A percentile compares a stretch with the other conserved stretches of the same genome.
Evolutionary conservation across 2,329 filamentous ascomycete species (phyloP).

Genomic region (Alternaria sp.): DNA sequence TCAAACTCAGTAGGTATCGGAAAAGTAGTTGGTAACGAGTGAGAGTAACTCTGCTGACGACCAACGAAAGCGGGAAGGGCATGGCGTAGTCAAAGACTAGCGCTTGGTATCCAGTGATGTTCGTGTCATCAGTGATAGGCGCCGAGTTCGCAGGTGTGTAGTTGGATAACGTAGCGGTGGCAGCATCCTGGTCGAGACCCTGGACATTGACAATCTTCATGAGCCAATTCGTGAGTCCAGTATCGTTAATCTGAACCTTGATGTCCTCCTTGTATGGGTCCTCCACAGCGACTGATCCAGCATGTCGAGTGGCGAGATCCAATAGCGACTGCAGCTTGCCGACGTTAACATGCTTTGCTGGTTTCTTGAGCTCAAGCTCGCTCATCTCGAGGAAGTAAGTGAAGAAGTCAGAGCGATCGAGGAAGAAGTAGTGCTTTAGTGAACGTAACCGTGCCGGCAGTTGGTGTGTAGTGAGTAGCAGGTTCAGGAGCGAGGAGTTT

Average conservation of each 20-base stretch:
- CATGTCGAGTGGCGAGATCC: slow-evolving; percentile 95
- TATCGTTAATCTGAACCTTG: slow-evolving; percentile 96
- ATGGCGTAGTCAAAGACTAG: slow-evolving; percentile 93
- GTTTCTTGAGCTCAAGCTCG: slow-evolving; percentile 86
- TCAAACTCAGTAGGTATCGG: slow-evolving; percentile 87
- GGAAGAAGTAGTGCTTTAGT: slow-evolving; percentile 98
- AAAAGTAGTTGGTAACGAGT: slow-evolving; percentile 96
- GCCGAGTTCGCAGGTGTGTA: slow-evolving; percentile 70
- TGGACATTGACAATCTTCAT: slow-evolving; percentile 97
- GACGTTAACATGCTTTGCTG: slow-evolving; percentile 86
- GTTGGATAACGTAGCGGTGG: slow-evolving; percentile 67
- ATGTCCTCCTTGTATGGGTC: slow-evolving; percentile 99
- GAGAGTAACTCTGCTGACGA: slow-evolving; percentile 95
- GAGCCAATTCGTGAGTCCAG: slow-evolving; percentile 88
- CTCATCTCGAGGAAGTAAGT: slow-evolving; percentile 95
- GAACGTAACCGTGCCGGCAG: slow-evolving; percentile 86
- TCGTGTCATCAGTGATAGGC: slow-evolving; percentile 74
- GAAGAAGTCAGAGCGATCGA: slow-evolving; percentile 97
- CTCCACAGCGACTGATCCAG: slow-evolving; percentile 88
- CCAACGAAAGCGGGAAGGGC: slow-evolving; percentile 92
- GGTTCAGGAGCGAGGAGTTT: slow-evolving; percentile 88
- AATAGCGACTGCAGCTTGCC: slow-evolving; percentile 92
- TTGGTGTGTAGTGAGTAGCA: slow-evolving; percentile 91
- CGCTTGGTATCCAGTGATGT: slow-evolving; percentile 88
- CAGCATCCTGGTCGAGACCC: slow-evolving; percentile 84